Evolutionary conservation across 1,139 yeast species (phyloP), one percentile per base, ranked within the genome.

Genomic region (Candida pseudocylindracea): DNA sequence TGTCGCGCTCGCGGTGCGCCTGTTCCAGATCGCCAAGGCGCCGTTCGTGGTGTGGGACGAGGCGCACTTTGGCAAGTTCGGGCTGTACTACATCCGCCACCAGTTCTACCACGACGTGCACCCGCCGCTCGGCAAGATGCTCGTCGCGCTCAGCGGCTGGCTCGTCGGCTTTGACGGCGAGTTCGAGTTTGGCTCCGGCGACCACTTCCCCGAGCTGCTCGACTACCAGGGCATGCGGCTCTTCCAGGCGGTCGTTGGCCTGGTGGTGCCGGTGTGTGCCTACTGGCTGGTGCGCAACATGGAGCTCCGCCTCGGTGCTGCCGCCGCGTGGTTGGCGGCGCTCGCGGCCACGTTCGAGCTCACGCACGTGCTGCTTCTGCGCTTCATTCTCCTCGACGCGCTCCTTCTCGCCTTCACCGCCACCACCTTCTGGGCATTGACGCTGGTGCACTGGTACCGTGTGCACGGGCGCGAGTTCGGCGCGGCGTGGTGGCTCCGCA

Each of bases 81-180:
- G 95, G 34, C 79, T 94, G 10, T 79, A 80, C 53, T 85, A 85
- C 56, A 60, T 85, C 42, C 73, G 85, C 59, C 93, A 80, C 48
- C 92, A 83, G 45, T 85, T 83, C 51, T 85, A 85, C 53, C 94
- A 83, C 50, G 99, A 88, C 55, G 98, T 88, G 37, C 99, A 88
- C 53, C 99, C 99, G 34, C 98, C 98, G 2, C 66, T 91, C 45
- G 98, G 96, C 29, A 91, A 91, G 54, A 83, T 91, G 94, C 64
- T 91, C 39, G 85, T 85, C 40, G 99, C 95, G 1, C 60, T 91
- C 30, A 79, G 94, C 10, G 99, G 98, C 11, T 83, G 76, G 47
- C 48, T 91, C 41, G 95, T 95, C 28, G 93, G 93, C 32, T 88
- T 83, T 59, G 79, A 88, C 50, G 98, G 98, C 29, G 73, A 92